Percentiles rank a stretch among this genome's conserved stretches.
Conservation (phyloP, 805 yeast genomes). For the Saturnispora halmiae region DNA sequence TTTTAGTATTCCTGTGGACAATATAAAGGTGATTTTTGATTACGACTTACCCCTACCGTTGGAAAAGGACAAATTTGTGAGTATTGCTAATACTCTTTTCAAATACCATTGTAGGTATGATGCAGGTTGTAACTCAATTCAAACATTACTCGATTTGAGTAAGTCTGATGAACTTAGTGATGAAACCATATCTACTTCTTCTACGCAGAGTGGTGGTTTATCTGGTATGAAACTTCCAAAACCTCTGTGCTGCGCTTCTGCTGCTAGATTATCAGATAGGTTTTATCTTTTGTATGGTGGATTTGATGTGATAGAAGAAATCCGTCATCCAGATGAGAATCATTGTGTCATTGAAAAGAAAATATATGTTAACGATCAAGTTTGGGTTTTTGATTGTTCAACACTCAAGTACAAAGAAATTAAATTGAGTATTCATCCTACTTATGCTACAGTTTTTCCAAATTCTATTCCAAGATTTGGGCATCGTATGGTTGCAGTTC, state of each 20-base stretch:
- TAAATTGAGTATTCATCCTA: constrained; percentile 27
- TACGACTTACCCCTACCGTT: constrained; percentile 40
- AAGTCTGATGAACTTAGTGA: background rate
- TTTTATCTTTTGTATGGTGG: constrained; percentile 68
- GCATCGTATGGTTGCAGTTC: constrained; percentile 18
- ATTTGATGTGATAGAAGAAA: constrained; percentile 35
- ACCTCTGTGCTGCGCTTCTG: constrained; percentile 40
- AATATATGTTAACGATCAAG: constrained; percentile 34
- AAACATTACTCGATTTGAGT: constrained; percentile 16
- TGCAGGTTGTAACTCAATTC: constrained; percentile 32
- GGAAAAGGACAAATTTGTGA: constrained; percentile 31
- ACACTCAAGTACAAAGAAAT: constrained; percentile 43
- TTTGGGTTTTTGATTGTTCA: constrained; percentile 49
- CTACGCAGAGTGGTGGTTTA: background rate
- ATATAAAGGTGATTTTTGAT: constrained; percentile 24
- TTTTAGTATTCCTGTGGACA: constrained; percentile 27
- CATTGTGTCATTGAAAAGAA: constrained; percentile 31
- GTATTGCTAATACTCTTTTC: constrained; percentile 36
- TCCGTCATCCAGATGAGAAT: constrained; percentile 24
- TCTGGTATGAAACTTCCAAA: constrained; percentile 33
- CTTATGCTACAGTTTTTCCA: constrained; percentile 21
- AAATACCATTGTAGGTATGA: constrained; percentile 30
- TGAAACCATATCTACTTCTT: background rate
- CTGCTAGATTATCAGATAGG: constrained; percentile 43
- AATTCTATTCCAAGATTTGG: constrained; percentile 29